These are phyloP conservation scores for Crithidia sp. DNA, from an alignment of 208 protist genomes.

Conservation along the genomic window DNA sequence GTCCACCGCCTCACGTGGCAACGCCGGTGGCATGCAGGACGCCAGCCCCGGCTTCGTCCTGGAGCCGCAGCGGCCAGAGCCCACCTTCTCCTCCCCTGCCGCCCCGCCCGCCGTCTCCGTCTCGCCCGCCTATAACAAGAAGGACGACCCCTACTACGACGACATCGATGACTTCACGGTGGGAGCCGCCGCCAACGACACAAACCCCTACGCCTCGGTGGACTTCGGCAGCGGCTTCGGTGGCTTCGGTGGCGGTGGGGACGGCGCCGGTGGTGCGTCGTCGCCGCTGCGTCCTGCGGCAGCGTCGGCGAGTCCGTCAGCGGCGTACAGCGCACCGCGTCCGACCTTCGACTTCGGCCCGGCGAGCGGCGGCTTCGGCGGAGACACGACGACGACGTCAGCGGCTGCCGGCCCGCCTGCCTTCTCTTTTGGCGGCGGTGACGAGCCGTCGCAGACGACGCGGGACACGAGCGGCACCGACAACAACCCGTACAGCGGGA, in stretches of 20 bases:
- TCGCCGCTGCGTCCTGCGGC: neutral
- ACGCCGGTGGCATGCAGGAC: constrained; percentile 2
- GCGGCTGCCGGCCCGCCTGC: neutral
- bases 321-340: constrained; percentile 20
- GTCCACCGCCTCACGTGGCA: neutral
- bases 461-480: neutral
- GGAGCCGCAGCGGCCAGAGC: constrained; percentile 27
- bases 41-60: constrained; percentile 30
- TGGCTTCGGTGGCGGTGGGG: constrained; percentile 29
- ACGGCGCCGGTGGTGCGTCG: neutral
- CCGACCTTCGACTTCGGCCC: constrained; percentile 72
- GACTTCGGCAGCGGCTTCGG: constrained; percentile 43
- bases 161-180: constrained; percentile 79
- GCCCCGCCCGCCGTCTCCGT: constrained; percentile 20
- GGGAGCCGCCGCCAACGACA: constrained; percentile 7
- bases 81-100: constrained; percentile 3
- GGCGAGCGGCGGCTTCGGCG: constrained; percentile 20
- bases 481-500: constrained; percentile 31
- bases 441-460: constrained; percentile 8
- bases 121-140: constrained; percentile 29
- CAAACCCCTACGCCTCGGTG: constrained; percentile 26
- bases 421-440: constrained; percentile 16
- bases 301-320: neutral
- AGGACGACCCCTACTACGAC: constrained; percentile 73
- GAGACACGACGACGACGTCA: constrained; percentile 5